Conservation (phyloP, 306 rosid species). For the Luffa acutangula region DNA sequence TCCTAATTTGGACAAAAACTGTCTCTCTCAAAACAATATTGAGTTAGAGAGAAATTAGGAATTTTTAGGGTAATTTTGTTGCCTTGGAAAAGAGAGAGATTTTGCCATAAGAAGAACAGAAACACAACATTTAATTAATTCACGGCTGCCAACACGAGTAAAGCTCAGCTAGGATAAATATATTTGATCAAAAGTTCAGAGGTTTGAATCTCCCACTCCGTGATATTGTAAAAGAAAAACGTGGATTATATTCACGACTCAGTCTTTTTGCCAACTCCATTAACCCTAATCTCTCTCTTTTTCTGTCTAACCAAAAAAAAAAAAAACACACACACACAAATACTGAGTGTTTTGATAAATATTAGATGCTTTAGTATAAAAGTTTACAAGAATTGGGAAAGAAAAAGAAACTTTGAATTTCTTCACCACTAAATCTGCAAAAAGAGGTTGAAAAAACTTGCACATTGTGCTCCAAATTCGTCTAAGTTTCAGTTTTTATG, state of each 20-base stretch:
- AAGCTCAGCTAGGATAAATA: too few species aligned
- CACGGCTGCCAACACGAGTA: too few species aligned
- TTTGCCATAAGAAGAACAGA: too few species aligned
- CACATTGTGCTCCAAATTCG: not conserved
- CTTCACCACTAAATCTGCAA: not conserved
- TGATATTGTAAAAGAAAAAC: too few species aligned
- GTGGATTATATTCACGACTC: not conserved
- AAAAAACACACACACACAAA: too few species aligned
- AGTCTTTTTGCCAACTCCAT: not conserved
- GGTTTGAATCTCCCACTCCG: too few species aligned
- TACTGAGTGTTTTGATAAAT: too few species aligned
- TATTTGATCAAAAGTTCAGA: too few species aligned
- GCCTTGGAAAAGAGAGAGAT: not conserved
- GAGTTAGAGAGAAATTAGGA: not conserved
- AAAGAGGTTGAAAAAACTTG: not conserved
- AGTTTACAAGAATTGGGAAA: not conserved
- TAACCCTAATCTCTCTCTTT: not conserved
- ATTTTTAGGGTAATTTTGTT: not conserved
- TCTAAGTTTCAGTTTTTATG: not conserved
- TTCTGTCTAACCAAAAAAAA: not conserved
- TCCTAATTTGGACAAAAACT: slow-evolving; percentile 13
- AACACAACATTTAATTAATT: too few species aligned
- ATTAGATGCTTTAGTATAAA: not conserved
- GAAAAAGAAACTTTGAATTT: not conserved
- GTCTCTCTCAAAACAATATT: slow-evolving; percentile 12